Base-by-base conservation (phyloP, 371 early-diverging fungal genomes). In the Cokeromyces recurvatus region DNA sequence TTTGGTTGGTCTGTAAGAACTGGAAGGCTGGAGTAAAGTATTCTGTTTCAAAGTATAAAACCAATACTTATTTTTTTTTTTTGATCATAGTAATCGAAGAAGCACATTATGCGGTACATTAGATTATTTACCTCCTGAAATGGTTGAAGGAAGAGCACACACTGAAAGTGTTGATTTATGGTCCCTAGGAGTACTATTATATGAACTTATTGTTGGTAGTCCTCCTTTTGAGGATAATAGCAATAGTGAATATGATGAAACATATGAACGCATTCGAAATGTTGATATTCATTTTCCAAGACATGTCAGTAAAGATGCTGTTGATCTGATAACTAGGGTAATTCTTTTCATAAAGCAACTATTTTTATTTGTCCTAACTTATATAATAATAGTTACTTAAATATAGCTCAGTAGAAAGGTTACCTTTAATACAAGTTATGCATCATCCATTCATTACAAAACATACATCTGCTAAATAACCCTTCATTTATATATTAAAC, bases 41-140 rank as follows among this genome's bases (percentile, higher is more conserved):
- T 43, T 43, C 20, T n/a, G 19, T 37, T 38, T 29, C 8, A 36
- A 5, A 14, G 2, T n/a, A n/a, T n/a, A n/a, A n/a, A n/a, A n/a
- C n/a, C n/a, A n/a, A 4, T 34, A 34, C n/a, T 34, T 7, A 34
- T n/a, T 4, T 10, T 34, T 4, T 10, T 34, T n/a, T 34, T 34
- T n/a, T 11, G n/a, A 16, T 23, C 1, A 31, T 27, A 57, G 58
- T 34, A 59, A 52, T 15, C 80, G 91, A 60, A 78, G 97, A 50
- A 72, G 73, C 31, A 98, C 98, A 0, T 55, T 98, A 32, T 99
- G 99, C 58, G 99, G 99, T 3, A 99, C 99, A 2, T 62, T 95
- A 51, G 99, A 99, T 68, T 99, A 99, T 63, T 65, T 95, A 82
- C 92, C 98, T 14, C 98, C 98, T 1, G 98, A 97, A 65, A 90